Conservation (phyloP, 75 land plant species). For the Sequoia sempervirens region DNA sequence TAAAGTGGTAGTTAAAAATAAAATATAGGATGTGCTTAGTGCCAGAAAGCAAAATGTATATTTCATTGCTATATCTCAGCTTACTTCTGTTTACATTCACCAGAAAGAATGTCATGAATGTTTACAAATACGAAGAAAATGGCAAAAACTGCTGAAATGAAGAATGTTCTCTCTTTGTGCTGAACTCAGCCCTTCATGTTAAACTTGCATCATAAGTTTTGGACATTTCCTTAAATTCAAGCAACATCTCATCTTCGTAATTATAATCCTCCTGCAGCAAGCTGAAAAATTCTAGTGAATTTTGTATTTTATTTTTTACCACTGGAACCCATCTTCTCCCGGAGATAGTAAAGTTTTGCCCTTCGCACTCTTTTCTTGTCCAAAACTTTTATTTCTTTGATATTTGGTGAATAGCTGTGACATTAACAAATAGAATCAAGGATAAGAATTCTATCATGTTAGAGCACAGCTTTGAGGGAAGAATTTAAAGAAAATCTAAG, state of each 20-base stretch:
- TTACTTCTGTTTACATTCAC: background rate
- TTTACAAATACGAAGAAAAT: background rate
- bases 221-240: background rate
- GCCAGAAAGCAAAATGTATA: background rate
- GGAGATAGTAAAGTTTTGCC: conserved; percentile 87
- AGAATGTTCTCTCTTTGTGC: background rate
- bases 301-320: background rate
- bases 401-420: conserved; percentile 88
- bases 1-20: too few relatives aligned
- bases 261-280: background rate
- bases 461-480: background rate
- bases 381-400: conserved; percentile 83
- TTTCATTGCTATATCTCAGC: background rate
- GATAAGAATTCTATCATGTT: background rate
- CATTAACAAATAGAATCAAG: background rate
- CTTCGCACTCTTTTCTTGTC: conserved; percentile 75
- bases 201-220: background rate
- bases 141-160: background rate
- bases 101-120: background rate
- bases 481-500: too few relatives aligned
- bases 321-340: conserved; percentile 52
- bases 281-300: background rate
- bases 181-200: background rate
- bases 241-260: background rate
- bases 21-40: background rate